phyloP scores from a whole-genome alignment of 352 stramenopile genomes.

The Phytophthora rubi region DNA sequence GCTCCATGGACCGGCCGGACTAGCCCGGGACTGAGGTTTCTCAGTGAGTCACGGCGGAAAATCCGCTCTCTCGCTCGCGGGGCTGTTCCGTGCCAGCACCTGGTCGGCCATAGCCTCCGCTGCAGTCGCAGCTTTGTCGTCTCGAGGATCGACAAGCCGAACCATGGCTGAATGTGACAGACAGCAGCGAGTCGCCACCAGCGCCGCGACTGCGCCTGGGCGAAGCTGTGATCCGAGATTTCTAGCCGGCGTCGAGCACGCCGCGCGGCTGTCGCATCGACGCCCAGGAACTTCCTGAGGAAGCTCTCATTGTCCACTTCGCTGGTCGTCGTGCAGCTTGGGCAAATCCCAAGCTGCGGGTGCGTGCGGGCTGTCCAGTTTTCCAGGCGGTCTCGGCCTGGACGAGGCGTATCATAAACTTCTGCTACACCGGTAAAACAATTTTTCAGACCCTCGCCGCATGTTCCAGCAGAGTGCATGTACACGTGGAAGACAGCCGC shows the following conservation, averaged over 20 bases:
- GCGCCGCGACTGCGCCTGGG: not conserved
- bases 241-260: not conserved
- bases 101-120: conserved; percentile 21
- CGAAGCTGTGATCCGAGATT: not conserved
- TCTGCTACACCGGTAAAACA: not conserved
- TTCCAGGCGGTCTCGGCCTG: not conserved
- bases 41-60: conserved; percentile 18
- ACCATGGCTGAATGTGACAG: conserved; percentile 17
- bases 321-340: not conserved
- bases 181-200: not conserved
- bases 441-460: not conserved
- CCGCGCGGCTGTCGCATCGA: not conserved
- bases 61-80: conserved; percentile 14
- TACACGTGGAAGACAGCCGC: not conserved
- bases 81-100: conserved; percentile 20
- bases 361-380: not conserved
- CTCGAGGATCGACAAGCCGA: conserved; percentile 2
- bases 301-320: not conserved
- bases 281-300: not conserved
- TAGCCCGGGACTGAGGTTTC: conserved; percentile 12
- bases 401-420: not conserved
- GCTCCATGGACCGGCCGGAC: conserved; percentile 5
- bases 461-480: not conserved
- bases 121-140: conserved; percentile 20
- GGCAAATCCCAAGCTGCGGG: not conserved